Percentiles rank a stretch among this genome's conserved stretches.
phyloP scores from a whole-genome alignment of 495 filamentous ascomycete genomes.

The Lophiotrema nucula region DNA sequence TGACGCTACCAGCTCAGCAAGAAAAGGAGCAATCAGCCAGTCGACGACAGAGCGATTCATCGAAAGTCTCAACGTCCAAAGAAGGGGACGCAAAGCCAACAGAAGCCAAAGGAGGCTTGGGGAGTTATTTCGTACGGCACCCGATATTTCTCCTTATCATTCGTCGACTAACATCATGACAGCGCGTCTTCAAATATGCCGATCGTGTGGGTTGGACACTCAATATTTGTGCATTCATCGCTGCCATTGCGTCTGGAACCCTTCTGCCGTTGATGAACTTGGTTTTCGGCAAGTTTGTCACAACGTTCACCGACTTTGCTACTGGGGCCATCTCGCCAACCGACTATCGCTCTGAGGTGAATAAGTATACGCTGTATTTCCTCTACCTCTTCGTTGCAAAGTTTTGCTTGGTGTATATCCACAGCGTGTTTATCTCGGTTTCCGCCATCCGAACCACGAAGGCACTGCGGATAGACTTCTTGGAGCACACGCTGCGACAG shows the following conservation, averaged over 20 bases:
- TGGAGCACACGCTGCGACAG: constrained; percentile 77
- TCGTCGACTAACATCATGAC: not conserved
- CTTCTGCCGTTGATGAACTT: constrained; percentile 38
- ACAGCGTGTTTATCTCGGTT: constrained; percentile 35
- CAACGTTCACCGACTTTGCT: constrained; percentile 39
- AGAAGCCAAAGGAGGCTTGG: constrained; percentile 17
- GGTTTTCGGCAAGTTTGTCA: constrained; percentile 43
- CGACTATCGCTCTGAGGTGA: constrained; percentile 35
- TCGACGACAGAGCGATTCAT: not conserved
- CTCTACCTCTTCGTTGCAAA: constrained; percentile 46
- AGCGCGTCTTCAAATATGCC: constrained; percentile 34
- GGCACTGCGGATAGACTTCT: constrained; percentile 81
- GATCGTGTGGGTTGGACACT: constrained; percentile 27
- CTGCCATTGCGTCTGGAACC: constrained; percentile 39
- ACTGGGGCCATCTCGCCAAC: constrained; percentile 28
- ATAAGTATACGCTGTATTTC: constrained; percentile 39
- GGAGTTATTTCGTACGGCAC: constrained; percentile 31
- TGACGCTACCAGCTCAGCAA: not conserved
- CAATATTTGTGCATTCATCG: constrained; percentile 27
- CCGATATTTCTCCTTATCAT: not conserved
- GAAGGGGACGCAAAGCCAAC: constrained; percentile 4
- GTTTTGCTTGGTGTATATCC: constrained; percentile 39
- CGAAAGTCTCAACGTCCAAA: not conserved
- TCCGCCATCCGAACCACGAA: constrained; percentile 64
- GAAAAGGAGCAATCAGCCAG: not conserved